Conservation (phyloP, 495 filamentous ascomycete genomes). For the Hypoxylon trugodes region DNA sequence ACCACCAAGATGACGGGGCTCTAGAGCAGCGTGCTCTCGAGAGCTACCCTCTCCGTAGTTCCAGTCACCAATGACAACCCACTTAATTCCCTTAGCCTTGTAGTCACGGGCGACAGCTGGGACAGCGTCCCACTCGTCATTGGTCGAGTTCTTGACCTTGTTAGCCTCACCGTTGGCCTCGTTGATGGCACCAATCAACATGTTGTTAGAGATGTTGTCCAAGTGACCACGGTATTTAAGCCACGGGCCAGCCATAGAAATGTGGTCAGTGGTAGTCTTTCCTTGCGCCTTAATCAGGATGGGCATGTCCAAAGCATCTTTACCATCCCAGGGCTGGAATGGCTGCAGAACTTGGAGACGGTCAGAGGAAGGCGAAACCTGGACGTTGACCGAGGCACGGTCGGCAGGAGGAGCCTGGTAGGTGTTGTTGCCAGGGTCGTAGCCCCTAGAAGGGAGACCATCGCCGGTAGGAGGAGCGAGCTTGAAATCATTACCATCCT, state of each 20-base stretch:
- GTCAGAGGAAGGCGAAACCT: slow-evolving; percentile 88
- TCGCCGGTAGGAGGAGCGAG: slow-evolving; percentile 81
- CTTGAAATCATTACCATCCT: slow-evolving; percentile 96
- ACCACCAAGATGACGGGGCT: slow-evolving; percentile 96
- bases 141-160: slow-evolving; percentile 94
- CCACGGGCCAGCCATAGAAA: slow-evolving; percentile 99
- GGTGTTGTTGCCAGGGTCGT: slow-evolving; percentile 92
- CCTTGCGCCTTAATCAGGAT: slow-evolving; percentile 98
- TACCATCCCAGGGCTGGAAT: slow-evolving; percentile 91
- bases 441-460: slow-evolving; percentile 82
- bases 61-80: slow-evolving; percentile 99
- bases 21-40: slow-evolving; percentile 96
- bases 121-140: slow-evolving; percentile 83
- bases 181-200: slow-evolving; percentile 98
- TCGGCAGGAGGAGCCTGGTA: slow-evolving; percentile 95
- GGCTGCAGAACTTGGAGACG: slow-evolving; percentile 91
- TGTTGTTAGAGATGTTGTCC: slow-evolving; percentile 99
- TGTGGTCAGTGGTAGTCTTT: slow-evolving; percentile 99
- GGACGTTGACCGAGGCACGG: slow-evolving; percentile 74
- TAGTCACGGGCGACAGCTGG: slow-evolving; percentile 97
- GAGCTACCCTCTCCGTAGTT: slow-evolving; percentile 99
- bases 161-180: slow-evolving; percentile 95
- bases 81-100: slow-evolving; percentile 93
- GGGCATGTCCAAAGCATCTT: slow-evolving; percentile 86
- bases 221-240: slow-evolving; percentile 99